Conservation (phyloP, 176 grass and related monocot species). For the Rhipidocladum racemiflorum region DNA sequence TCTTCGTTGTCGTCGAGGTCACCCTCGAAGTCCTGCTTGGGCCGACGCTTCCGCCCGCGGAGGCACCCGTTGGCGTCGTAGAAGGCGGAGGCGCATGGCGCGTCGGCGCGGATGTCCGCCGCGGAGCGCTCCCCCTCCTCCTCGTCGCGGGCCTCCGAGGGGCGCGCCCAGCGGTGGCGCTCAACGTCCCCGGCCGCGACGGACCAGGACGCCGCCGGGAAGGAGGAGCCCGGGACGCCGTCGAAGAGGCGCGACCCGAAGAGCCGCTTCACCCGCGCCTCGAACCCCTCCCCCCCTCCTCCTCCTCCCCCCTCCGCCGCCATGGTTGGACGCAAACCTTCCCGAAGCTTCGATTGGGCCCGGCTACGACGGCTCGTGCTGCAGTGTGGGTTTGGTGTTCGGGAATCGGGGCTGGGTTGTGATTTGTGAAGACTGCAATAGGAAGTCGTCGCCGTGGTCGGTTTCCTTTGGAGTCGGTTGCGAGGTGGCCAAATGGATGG, state of each 20-base stretch:
- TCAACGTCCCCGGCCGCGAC: constrained; percentile 75
- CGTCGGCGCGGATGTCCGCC: constrained; percentile 46
- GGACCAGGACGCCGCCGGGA: constrained; percentile 70
- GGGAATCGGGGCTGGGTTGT: background rate
- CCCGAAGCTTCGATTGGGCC: background rate
- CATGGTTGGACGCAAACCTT: constrained; percentile 24
- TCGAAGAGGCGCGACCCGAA: constrained; percentile 85
- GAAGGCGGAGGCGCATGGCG: constrained; percentile 76
- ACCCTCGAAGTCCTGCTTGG: constrained; percentile 43
- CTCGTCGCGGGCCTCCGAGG: constrained; percentile 56
- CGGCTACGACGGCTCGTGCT: background rate
- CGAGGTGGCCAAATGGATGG: too few species aligned
- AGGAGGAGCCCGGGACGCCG: constrained; percentile 58
- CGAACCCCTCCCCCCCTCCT: constrained; percentile 50
- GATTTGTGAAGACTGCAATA: background rate
- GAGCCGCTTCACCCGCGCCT: constrained; percentile 84
- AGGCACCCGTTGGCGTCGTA: constrained; percentile 70
- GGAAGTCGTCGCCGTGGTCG: background rate
- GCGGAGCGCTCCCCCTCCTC: constrained; percentile 46
- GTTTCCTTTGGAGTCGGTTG: background rate
- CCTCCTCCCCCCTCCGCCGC: constrained; percentile 28
- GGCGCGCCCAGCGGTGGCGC: constrained; percentile 70
- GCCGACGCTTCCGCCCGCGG: constrained; percentile 41
- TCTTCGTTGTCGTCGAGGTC: constrained; percentile 45
- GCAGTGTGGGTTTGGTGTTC: background rate